Base-by-base conservation (phyloP, 371 early-diverging fungal species). In the Lichtheimia hyalospora region DNA sequence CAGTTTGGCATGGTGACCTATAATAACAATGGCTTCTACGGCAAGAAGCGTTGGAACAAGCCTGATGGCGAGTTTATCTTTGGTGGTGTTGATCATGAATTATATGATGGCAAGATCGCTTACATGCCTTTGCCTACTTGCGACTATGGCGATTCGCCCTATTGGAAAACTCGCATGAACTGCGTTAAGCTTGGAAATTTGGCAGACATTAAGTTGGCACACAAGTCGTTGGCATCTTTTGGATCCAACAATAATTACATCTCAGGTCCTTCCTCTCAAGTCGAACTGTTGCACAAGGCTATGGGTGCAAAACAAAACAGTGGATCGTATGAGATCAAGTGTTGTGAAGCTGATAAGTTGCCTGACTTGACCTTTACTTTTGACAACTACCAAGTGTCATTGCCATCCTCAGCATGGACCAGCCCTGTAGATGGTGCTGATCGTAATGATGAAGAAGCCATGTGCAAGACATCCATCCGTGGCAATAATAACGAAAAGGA, bases 121-220 rank as follows among this genome's bases (percentile, higher is more conserved):
- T 79, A 72, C 34, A 51, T 79, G 25, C 61, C 68, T 2, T 49
- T 75, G 15, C 76, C 76, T n/a, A 74, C 70, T 2, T 79, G 76
- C 52, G 74, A 74, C 20, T 74, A 69, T 52, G 70, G 76, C 27
- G 58, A 57, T 12, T 70, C 74, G 5, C 74, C 70, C 18, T 79
- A 70, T 54, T 79, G 79, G 79, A 79, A 79, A 46, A 65, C 74
- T n/a, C 64, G 61, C 24, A 48, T 79, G 41, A 74, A 59, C 21
- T 75, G 71, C 52, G 71, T 76, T 16, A 74, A 69, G 20, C 61
- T 79, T n/a, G 72, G 75, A 14, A 44, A 67, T 41, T 52, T 61
- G 48, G 65, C 67, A 4, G 76, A 79, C 54, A 61, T 79, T 52
- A 75, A 75, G 27, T 63, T 75, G 3, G 69, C 70, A 1, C 67